A percentile compares a stretch with the other conserved stretches of the same genome.
Evolutionary conservation across 2,329 filamentous ascomycete genomes (phyloP).

Genomic region (Pseudofabraea citricarpa): DNA sequence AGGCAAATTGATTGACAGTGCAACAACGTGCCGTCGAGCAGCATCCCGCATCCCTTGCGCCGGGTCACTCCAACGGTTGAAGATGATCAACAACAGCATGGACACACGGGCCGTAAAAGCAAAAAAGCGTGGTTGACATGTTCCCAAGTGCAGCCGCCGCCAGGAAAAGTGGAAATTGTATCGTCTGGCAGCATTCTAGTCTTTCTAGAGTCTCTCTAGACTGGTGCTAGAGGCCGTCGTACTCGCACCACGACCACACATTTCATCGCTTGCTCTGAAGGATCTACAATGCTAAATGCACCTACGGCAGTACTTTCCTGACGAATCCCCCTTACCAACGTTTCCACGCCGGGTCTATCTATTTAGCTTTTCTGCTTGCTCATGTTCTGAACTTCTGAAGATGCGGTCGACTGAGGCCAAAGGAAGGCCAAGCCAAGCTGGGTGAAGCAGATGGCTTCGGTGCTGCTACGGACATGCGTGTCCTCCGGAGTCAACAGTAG

Average conservation of each 20-base stretch:
- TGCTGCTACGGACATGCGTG: too few species aligned
- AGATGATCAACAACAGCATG: slow-evolving; percentile 7
- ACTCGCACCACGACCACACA: slow-evolving; percentile 1
- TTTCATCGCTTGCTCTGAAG: too few species aligned
- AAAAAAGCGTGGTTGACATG: slow-evolving; percentile 17
- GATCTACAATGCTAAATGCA: slow-evolving; percentile 15
- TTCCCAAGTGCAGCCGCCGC: slow-evolving; percentile 4
- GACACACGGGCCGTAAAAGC: slow-evolving; percentile 12
- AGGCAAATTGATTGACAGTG: background rate
- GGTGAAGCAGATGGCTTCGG: too few species aligned
- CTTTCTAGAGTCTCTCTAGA: slow-evolving; percentile 15
- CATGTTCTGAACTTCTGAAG: too few species aligned
- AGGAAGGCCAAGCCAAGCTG: too few species aligned
- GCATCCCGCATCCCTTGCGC: slow-evolving; percentile 13
- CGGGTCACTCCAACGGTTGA: slow-evolving; percentile 17
- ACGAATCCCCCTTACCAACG: too few species aligned
- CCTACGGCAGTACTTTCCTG: slow-evolving; percentile 8
- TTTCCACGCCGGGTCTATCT: too few species aligned
- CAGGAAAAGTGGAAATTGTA: slow-evolving; percentile 11
- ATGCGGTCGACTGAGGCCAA: too few species aligned
- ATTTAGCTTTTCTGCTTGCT: too few species aligned
- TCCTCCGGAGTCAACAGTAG: too few species aligned
- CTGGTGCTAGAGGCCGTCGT: background rate
- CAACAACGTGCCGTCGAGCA: slow-evolving; percentile 3
- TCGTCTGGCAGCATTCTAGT: slow-evolving; percentile 9